Conservation (phyloP, 805 yeast genomes). For the Lachancea mirantina region DNA sequence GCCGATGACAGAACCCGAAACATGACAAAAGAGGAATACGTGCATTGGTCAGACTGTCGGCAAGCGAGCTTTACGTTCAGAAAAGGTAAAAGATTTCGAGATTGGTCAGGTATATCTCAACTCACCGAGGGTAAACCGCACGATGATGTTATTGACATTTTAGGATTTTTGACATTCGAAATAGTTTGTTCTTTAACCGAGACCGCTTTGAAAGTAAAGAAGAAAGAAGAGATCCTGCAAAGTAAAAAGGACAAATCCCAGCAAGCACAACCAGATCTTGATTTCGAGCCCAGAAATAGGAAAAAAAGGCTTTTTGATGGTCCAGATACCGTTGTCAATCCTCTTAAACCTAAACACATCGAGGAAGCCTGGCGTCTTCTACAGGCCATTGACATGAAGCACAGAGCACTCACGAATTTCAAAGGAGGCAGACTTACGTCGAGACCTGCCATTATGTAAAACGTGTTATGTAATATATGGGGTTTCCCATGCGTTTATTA, state of each 20-base stretch:
- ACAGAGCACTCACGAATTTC: constrained; percentile 61
- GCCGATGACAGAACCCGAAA: constrained; percentile 90
- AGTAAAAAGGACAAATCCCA: constrained; percentile 33
- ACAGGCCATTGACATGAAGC: constrained; percentile 51
- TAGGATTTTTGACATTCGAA: constrained; percentile 93
- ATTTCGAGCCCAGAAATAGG: constrained; percentile 34
- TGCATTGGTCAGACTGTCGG: constrained; percentile 97
- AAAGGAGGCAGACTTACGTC: constrained; percentile 41
- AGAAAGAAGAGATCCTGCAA: constrained; percentile 49
- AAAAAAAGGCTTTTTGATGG: constrained; percentile 69
- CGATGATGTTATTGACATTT: constrained; percentile 92
- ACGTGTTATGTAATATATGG: too few relatives aligned
- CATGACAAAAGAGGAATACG: constrained; percentile 97
- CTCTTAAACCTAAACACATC: constrained; percentile 72
- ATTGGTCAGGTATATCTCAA: constrained; percentile 87
- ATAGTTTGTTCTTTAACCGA: constrained; percentile 93
- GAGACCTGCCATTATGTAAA: constrained; percentile 31
- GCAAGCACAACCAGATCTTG: constrained; percentile 27
- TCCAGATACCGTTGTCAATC: constrained; percentile 76
- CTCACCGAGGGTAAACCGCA: constrained; percentile 86
- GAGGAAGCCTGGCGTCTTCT: constrained; percentile 84
- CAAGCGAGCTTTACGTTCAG: constrained; percentile 95
- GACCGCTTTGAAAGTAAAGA: constrained; percentile 76
- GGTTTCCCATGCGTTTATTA: constrained; percentile 19
- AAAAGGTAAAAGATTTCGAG: constrained; percentile 88